Conservation (phyloP, 768 basidiomycete genomes). For the Grammothele lineata region DNA sequence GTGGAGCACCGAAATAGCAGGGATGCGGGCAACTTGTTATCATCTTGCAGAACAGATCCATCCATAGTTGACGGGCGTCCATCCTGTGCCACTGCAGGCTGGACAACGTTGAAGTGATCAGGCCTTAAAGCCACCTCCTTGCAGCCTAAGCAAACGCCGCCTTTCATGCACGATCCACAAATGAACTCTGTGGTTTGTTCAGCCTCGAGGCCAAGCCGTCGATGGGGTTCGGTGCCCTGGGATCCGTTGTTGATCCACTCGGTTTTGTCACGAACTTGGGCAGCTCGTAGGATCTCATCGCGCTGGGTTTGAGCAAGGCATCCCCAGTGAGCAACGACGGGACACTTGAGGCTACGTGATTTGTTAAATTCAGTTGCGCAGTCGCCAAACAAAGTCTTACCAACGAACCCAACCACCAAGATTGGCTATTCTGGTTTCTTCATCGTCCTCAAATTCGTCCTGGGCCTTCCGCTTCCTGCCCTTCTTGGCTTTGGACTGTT, state of each 20-base stretch:
- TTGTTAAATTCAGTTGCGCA: no score
- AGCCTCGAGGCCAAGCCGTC: conserved; percentile 42
- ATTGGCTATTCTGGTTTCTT: conserved; percentile 42
- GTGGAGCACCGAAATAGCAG: conserved; percentile 66
- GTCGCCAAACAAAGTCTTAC: no score
- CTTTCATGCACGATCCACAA: conserved; percentile 70
- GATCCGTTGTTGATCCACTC: conserved; percentile 9
- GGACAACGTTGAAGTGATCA: conserved; percentile 34
- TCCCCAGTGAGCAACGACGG: conserved; percentile 71
- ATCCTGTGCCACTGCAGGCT: no score
- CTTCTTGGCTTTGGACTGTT: conserved; percentile 36
- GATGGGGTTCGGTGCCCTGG: conserved; percentile 30
- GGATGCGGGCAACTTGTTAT: no score
- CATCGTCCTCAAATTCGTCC: conserved; percentile 53
- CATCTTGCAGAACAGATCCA: no score
- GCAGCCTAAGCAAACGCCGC: conserved; percentile 77
- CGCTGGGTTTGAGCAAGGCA: conserved; percentile 64
- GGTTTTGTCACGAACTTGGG: conserved; percentile 27
- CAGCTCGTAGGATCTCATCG: conserved; percentile 70
- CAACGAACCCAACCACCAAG: conserved; percentile 86
- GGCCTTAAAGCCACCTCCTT: conserved; percentile 50
- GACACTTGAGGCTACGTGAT: conserved; percentile 78
- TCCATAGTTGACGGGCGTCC: no score
- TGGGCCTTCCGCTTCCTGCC: conserved; percentile 35
- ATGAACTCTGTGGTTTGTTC: conserved; percentile 75